Conservation (phyloP, 2,329 filamentous ascomycete species). For the Talaromyces sp. region DNA sequence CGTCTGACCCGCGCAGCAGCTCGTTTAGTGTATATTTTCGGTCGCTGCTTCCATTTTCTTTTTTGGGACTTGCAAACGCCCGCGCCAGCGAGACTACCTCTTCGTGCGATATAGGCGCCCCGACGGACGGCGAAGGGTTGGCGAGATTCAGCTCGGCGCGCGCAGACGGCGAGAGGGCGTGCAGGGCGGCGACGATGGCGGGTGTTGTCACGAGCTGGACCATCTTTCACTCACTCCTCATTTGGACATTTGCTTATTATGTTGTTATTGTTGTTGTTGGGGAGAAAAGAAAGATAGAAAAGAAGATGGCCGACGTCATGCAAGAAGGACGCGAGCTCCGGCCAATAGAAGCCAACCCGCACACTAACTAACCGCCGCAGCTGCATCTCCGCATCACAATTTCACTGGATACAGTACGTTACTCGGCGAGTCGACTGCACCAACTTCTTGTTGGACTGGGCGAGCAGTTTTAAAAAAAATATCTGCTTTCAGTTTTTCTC, state of each 20-base stretch:
- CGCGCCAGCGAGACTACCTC: slow-evolving; percentile 34
- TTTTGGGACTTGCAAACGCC: slow-evolving; percentile 13
- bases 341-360: neutral
- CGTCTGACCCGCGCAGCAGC: slow-evolving; percentile 63
- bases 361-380: neutral
- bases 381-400: neutral
- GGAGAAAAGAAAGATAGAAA: too few species aligned
- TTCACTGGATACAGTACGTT: neutral
- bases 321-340: neutral
- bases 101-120: slow-evolving; percentile 37
- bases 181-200: slow-evolving; percentile 33
- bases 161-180: slow-evolving; percentile 25
- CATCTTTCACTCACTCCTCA: slow-evolving; percentile 26
- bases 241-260: too few species aligned
- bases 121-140: slow-evolving; percentile 16
- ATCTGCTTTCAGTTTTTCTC: neutral
- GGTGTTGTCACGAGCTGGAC: slow-evolving; percentile 37
- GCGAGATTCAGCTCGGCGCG: slow-evolving; percentile 31
- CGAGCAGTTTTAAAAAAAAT: neutral
- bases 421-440: neutral
- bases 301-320: neutral
- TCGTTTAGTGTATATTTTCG: slow-evolving; percentile 53
- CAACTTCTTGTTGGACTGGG: neutral
- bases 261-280: too few species aligned
- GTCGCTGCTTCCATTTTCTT: neutral